These are phyloP conservation scores for Adansonia rubrostipa DNA, from an alignment of 441 rosid species.

Conservation along the genomic window DNA sequence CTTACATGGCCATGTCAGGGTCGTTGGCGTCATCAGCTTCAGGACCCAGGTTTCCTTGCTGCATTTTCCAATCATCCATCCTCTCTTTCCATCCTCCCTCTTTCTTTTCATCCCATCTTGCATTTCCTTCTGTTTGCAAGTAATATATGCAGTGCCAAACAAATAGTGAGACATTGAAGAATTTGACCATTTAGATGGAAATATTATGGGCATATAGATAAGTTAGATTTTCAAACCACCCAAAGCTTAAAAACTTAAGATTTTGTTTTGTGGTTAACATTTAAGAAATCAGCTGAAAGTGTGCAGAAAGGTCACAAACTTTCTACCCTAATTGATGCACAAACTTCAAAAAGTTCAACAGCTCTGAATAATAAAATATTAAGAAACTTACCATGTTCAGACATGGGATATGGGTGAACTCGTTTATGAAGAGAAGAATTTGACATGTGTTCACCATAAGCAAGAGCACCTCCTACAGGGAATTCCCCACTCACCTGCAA, in stretches of 20 bases:
- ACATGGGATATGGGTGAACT: slow-evolving; percentile 79
- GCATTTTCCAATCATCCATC: slow-evolving; percentile 93
- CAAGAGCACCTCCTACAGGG: slow-evolving; percentile 59
- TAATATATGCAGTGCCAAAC: background rate
- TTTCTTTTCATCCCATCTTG: slow-evolving; percentile 82
- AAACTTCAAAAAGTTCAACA: background rate
- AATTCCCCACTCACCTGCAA: slow-evolving; percentile 84
- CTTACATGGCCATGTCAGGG: slow-evolving; percentile 71
- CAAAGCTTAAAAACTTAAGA: background rate
- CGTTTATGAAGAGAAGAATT: slow-evolving; percentile 78
- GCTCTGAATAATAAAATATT: background rate
- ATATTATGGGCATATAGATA: background rate
- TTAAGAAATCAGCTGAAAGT: no score
- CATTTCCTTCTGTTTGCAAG: slow-evolving; percentile 54
- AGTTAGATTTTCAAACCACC: background rate
- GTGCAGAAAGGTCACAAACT: background rate
- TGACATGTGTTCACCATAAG: slow-evolving; percentile 63
- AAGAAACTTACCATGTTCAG: slow-evolving; percentile 68
- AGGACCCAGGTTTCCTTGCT: slow-evolving; percentile 82
- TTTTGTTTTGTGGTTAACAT: background rate
- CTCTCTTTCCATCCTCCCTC: slow-evolving; percentile 88
- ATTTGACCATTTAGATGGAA: background rate
- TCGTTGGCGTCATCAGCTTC: slow-evolving; percentile 66
- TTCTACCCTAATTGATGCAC: background rate
- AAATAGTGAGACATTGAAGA: slow-evolving; percentile 1